These are phyloP conservation scores for Microascus cirrosus DNA, from an alignment of 2,329 filamentous ascomycete species.

Conservation along the genomic window DNA sequence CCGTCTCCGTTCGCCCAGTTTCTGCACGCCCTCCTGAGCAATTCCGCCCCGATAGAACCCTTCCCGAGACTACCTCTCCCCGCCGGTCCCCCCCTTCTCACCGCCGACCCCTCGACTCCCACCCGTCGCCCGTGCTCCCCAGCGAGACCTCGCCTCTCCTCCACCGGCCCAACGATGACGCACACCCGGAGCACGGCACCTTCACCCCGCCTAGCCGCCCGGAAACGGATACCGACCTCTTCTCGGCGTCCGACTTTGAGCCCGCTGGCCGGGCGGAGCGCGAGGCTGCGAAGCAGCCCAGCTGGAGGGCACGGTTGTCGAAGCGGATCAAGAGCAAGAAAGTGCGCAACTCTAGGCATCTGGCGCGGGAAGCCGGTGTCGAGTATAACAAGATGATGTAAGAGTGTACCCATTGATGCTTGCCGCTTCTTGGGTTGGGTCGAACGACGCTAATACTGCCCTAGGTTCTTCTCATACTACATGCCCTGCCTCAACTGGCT, in stretches of 20 bases:
- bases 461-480: conserved; percentile 85
- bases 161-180: background rate
- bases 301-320: background rate
- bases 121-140: background rate
- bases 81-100: background rate
- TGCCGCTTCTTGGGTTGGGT: background rate
- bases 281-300: background rate
- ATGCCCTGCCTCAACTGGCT: conserved; percentile 88
- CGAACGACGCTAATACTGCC: conserved; percentile 1
- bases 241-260: conserved; percentile 1
- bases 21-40: background rate
- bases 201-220: background rate
- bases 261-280: background rate
- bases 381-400: background rate
- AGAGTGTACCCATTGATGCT: background rate
- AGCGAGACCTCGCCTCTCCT: conserved; percentile 2
- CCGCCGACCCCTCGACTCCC: too few relatives aligned
- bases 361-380: conserved; percentile 4
- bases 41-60: too few relatives aligned
- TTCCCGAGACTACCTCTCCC: too few relatives aligned
- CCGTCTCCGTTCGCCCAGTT: background rate
- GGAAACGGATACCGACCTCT: background rate
- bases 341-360: background rate
- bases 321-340: conserved; percentile 4
- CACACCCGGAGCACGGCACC: background rate